Percentiles rank a stretch among this genome's conserved stretches.
Conservation (phyloP, 2,329 filamentous ascomycete genomes). For the Sporothrix inflata region DNA sequence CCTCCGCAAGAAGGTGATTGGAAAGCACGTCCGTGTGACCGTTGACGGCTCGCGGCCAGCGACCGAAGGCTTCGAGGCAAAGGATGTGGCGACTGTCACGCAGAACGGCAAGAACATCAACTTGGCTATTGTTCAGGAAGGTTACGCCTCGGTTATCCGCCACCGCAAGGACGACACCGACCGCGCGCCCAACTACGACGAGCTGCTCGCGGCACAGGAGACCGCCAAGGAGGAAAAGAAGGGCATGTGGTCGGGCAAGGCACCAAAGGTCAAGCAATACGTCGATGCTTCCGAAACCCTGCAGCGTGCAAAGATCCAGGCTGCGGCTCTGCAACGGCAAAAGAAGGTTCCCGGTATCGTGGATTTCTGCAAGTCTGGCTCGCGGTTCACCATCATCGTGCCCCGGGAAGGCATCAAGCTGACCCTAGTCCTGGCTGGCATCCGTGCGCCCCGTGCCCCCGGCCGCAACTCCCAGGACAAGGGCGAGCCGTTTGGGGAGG, state of each 20-base stretch:
- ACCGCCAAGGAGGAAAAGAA: conserved; percentile 84
- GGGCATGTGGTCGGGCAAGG: conserved; percentile 93
- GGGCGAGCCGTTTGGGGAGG: conserved; percentile 91
- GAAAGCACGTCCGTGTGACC: conserved; percentile 88
- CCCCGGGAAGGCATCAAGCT: conserved; percentile 93
- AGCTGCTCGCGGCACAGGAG: conserved; percentile 78
- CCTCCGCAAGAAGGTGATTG: conserved; percentile 88
- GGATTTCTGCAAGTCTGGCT: conserved; percentile 97
- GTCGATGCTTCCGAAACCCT: conserved; percentile 88
- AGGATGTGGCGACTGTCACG: conserved; percentile 88
- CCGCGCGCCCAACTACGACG: conserved; percentile 90
- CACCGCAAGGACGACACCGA: conserved; percentile 95
- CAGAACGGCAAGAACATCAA: conserved; percentile 86
- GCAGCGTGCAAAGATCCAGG: conserved; percentile 94
- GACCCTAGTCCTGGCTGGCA: conserved; percentile 90
- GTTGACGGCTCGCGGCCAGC: conserved; percentile 91
- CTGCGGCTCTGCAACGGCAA: conserved; percentile 84
- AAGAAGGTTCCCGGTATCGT: conserved; percentile 92
- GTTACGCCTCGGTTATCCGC: conserved; percentile 90
- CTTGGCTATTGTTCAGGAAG: conserved; percentile 82
- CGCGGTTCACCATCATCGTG: conserved; percentile 87
- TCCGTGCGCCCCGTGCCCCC: conserved; percentile 86
- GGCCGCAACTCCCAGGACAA: conserved; percentile 74
- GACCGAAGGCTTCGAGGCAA: conserved; percentile 87
- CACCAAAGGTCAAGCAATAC: conserved; percentile 76